Conservation (phyloP, 1,284 basidiomycete species). For the Papiliotrema laurentii region DNA sequence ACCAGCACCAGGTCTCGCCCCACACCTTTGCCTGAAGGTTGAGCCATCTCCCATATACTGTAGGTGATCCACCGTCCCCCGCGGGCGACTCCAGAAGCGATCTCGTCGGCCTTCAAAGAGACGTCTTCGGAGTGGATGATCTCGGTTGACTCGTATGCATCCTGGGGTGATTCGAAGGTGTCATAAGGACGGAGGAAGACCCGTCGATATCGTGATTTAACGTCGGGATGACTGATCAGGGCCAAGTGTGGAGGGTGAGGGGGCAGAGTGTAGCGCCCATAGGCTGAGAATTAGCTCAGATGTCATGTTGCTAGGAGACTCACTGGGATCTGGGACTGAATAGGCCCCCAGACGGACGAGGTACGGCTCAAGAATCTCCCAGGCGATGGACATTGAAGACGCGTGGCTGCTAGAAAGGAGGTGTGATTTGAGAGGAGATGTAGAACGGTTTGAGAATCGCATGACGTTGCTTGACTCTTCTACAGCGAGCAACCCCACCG, state of each 20-base stretch:
- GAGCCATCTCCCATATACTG: constrained; percentile 44
- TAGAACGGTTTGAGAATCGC: no score
- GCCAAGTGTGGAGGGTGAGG: constrained; percentile 34
- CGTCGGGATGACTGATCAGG: constrained; percentile 32
- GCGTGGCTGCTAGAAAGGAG: no score
- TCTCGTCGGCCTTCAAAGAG: constrained; percentile 32
- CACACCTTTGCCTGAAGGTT: constrained; percentile 33
- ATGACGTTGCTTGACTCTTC: no score
- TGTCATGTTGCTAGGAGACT: constrained; percentile 8
- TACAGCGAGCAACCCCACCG: no score
- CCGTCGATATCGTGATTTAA: constrained; percentile 35
- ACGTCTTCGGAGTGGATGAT: constrained; percentile 45
- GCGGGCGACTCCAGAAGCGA: constrained; percentile 14
- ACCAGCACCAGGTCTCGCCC: constrained; percentile 43
- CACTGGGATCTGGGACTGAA: constrained; percentile 41
- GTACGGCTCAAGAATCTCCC: constrained; percentile 45
- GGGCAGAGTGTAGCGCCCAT: constrained; percentile 40
- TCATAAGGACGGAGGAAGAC: constrained; percentile 38
- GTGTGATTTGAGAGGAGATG: no score
- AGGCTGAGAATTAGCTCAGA: constrained; percentile 23
- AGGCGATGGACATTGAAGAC: neutral
- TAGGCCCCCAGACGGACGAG: constrained; percentile 32
- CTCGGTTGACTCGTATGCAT: constrained; percentile 39
- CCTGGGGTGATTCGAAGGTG: constrained; percentile 21
- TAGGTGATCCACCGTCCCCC: constrained; percentile 47